A percentile compares a stretch with the other conserved stretches of the same genome.
Conservation (phyloP, 1,139 yeast genomes). For the Yamadazyma diospyri region DNA sequence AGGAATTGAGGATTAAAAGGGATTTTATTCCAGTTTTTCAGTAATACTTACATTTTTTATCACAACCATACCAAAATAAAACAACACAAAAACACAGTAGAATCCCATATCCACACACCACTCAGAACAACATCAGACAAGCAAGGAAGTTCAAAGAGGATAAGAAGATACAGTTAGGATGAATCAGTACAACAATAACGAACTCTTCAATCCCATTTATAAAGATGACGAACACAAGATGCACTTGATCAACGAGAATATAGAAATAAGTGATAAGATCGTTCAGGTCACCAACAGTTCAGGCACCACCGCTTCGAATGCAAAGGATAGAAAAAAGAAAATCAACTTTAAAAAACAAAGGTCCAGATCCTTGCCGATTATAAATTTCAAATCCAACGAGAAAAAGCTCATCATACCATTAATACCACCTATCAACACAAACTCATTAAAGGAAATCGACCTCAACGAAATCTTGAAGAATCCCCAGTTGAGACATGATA, state of each 20-base stretch:
- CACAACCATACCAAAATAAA: too few relatives aligned
- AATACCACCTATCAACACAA: slow-evolving; percentile 81
- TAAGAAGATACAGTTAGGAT: too few relatives aligned
- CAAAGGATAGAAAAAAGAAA: slow-evolving; percentile 1
- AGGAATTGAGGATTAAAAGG: slow-evolving; percentile 1
- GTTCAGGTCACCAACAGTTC: neutral
- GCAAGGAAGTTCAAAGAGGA: too few relatives aligned
- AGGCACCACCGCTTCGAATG: neutral
- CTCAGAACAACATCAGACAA: too few relatives aligned
- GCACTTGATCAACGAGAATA: too few relatives aligned
- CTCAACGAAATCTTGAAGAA: slow-evolving; percentile 84
- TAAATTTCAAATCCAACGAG: slow-evolving; percentile 22
- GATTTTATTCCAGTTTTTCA: slow-evolving; percentile 1
- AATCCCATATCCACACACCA: too few relatives aligned
- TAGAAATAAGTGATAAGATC: neutral
- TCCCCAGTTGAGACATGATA: slow-evolving; percentile 91
- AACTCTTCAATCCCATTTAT: slow-evolving; percentile 8
- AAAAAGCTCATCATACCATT: slow-evolving; percentile 25
- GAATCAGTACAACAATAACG: slow-evolving; percentile 8
- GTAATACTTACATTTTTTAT: too few relatives aligned
- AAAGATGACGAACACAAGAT: slow-evolving; percentile 5
- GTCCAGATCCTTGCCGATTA: slow-evolving; percentile 43
- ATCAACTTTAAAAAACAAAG: slow-evolving; percentile 30
- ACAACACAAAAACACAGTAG: too few relatives aligned
- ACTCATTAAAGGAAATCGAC: slow-evolving; percentile 81